A percentile compares a stretch with the other conserved stretches of the same genome.
These are phyloP conservation scores for Epichloe glyceriae DNA, from an alignment of 2,329 filamentous ascomycete species.

Conservation along the genomic window DNA sequence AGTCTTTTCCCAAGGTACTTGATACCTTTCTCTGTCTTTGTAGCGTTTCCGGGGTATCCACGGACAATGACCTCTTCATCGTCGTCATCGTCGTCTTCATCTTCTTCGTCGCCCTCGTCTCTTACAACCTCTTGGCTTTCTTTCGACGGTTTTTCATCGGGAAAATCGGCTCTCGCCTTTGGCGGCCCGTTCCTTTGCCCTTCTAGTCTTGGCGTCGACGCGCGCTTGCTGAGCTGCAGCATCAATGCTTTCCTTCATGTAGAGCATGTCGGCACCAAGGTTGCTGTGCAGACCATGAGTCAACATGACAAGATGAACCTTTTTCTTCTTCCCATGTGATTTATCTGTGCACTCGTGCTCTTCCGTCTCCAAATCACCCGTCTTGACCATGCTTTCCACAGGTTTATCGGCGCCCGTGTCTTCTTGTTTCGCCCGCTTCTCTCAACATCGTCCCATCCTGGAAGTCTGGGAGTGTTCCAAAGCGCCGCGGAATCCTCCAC, in stretches of 20 bases:
- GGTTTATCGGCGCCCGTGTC: slow-evolving; percentile 17
- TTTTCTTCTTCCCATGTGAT: slow-evolving; percentile 48
- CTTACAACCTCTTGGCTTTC: slow-evolving; percentile 7
- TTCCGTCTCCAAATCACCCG: slow-evolving; percentile 17
- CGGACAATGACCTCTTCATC: slow-evolving; percentile 80
- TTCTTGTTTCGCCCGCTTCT: slow-evolving; percentile 14
- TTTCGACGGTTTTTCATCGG: slow-evolving; percentile 6
- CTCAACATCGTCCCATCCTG: slow-evolving; percentile 42
- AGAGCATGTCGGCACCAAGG: slow-evolving; percentile 90
- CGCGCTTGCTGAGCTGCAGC: slow-evolving; percentile 63
- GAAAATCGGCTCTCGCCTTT: slow-evolving; percentile 6
- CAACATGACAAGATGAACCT: slow-evolving; percentile 78
- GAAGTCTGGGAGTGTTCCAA: slow-evolving; percentile 85
- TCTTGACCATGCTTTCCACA: slow-evolving; percentile 21
- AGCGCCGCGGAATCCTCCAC: slow-evolving; percentile 81
- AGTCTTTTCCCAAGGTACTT: slow-evolving; percentile 93
- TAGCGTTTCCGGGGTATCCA: slow-evolving; percentile 81
- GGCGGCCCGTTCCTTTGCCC: slow-evolving; percentile 32
- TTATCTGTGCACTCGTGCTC: slow-evolving; percentile 7
- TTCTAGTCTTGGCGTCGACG: slow-evolving; percentile 51
- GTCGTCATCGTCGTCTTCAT: slow-evolving; percentile 46
- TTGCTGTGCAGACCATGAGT: slow-evolving; percentile 96
- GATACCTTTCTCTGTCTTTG: slow-evolving; percentile 85
- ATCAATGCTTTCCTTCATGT: slow-evolving; percentile 94
- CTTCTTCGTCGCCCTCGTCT: slow-evolving; percentile 8